Conservation (phyloP, 331 rosid genomes). For the Malus hybrid region DNA sequence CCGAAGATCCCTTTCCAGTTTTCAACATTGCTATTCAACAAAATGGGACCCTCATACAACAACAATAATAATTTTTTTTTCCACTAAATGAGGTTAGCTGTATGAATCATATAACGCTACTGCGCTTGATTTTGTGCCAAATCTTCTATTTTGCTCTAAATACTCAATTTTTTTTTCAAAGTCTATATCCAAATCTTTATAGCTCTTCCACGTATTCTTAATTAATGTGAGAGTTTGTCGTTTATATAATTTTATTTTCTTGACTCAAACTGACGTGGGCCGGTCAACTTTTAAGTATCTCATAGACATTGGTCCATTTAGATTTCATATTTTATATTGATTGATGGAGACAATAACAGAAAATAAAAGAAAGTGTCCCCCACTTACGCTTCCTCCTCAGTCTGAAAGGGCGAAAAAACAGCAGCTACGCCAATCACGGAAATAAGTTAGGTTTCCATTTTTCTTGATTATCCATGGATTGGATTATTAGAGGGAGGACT, state of each 20-base stretch:
- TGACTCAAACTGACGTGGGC: too few species aligned
- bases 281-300: background rate
- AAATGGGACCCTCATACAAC: background rate
- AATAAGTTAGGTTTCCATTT: background rate
- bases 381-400: conserved; percentile 14
- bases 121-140: too few species aligned
- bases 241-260: too few species aligned
- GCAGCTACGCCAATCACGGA: conserved; percentile 65
- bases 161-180: too few species aligned
- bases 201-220: too few species aligned
- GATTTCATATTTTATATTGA: background rate
- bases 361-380: background rate
- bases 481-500: too few species aligned
- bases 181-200: too few species aligned
- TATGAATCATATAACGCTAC: too few species aligned
- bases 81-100: accelerated
- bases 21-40: background rate
- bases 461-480: too few species aligned
- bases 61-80: too few species aligned
- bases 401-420: background rate
- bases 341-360: background rate
- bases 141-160: too few species aligned
- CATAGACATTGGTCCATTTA: background rate
- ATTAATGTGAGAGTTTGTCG: too few species aligned
- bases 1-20: background rate